Conservation (phyloP, 2,329 filamentous ascomycete genomes). For the Alternaria angustiovoidea region DNA sequence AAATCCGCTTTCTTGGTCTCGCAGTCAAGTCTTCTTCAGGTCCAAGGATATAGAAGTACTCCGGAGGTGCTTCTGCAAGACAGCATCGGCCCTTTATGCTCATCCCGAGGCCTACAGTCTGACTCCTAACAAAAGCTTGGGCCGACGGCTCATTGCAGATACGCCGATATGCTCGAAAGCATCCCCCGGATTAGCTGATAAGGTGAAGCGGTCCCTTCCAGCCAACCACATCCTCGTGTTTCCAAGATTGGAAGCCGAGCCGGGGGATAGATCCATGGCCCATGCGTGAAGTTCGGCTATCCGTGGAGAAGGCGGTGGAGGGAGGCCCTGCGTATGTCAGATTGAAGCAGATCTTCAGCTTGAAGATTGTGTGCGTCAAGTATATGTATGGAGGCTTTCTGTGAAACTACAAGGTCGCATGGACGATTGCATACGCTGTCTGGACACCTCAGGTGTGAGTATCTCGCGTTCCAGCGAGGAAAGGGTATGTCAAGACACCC, state of each 20-base stretch:
- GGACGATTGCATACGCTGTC: rapidly evolving
- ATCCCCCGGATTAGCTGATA: conserved; percentile 1
- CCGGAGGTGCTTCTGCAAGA: neutral
- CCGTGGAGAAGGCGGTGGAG: conserved; percentile 5
- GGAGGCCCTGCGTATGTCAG: neutral
- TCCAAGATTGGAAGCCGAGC: conserved; percentile 1
- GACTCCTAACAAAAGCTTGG: conserved; percentile 1
- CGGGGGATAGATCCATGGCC: conserved; percentile 1
- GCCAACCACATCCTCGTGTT: neutral
- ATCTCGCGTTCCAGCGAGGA: too few relatives aligned
- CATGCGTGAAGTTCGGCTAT: neutral
- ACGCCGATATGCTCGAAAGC: conserved; percentile 2
- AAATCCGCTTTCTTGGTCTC: neutral
- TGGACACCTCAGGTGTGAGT: neutral
- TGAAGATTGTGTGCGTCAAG: rapidly evolving
- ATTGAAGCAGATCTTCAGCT: neutral
- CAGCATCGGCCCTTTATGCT: neutral
- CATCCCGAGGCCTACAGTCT: neutral
- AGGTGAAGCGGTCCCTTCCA: neutral
- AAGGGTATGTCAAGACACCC: neutral
- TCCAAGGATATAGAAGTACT: neutral
- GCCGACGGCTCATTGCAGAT: conserved; percentile 1
- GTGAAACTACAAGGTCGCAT: rapidly evolving
- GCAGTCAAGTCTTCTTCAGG: too few relatives aligned
- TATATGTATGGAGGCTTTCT: rapidly evolving